These are phyloP conservation scores for Scorias spongiosa DNA, from an alignment of 2,329 filamentous ascomycete genomes.

Conservation along the genomic window DNA sequence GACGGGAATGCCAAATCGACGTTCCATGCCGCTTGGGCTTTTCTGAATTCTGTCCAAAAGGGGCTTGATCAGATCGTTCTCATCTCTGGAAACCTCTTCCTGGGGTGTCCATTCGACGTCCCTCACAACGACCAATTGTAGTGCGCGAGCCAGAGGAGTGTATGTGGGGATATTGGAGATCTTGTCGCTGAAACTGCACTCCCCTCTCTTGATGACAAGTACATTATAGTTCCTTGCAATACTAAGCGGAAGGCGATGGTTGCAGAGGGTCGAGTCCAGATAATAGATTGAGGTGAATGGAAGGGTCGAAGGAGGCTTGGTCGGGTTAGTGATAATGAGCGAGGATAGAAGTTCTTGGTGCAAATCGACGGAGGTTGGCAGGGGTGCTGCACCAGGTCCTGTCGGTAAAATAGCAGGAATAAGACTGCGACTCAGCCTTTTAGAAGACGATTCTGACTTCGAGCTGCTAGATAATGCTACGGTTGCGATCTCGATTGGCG, in stretches of 20 bases:
- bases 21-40: conserved; percentile 52
- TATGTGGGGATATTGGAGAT: conserved; percentile 71
- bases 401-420: conserved; percentile 40
- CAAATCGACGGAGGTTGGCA: conserved; percentile 33
- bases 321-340: conserved; percentile 27
- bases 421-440: conserved; percentile 18
- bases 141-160: conserved; percentile 35
- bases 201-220: conserved; percentile 67
- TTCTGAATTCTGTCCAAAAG: conserved; percentile 60
- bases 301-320: conserved; percentile 22
- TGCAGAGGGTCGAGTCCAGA: conserved; percentile 55
- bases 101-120: conserved; percentile 1
- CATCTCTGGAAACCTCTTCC: conserved; percentile 1
- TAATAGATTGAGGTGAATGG: conserved; percentile 40
- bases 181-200: conserved; percentile 74
- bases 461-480: too few species aligned
- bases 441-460: neutral
- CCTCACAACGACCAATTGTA: conserved; percentile 74
- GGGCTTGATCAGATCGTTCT: conserved; percentile 40
- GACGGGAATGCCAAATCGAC: conserved; percentile 63
- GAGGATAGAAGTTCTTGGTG: neutral
- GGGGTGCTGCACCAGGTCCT: conserved; percentile 50
- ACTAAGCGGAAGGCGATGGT: conserved; percentile 30
- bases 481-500: too few species aligned
- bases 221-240: conserved; percentile 50